Evolutionary conservation across 2,329 filamentous ascomycete species (phyloP), one percentile per base, ranked within the genome.

Genomic region (Colletotrichum melonis): DNA sequence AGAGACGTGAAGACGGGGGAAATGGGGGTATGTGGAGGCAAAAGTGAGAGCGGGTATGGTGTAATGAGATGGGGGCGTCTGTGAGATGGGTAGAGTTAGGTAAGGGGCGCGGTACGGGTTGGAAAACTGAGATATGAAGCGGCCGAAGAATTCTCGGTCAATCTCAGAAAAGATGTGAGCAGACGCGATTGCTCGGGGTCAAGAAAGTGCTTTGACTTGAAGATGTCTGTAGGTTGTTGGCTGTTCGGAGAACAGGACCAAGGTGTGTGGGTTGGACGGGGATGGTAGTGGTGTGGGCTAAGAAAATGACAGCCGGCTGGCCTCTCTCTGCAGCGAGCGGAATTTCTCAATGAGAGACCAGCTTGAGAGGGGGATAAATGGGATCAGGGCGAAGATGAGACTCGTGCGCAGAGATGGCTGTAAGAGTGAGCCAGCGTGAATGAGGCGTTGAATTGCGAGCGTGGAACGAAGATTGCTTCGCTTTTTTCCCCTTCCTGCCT

Each of bases 171-270:
- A 49, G 55, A 22, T 28, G 46, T 38, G 28, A 66, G 56, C 46
- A 68, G 49, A 60, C 67, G 70, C 55, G 71, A 71, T 55, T 62
- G 67, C 30, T 16, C 56, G 32, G 49, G 38, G 55, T 24, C 46
- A 62, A 62, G 70, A 28, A 52, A 56, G 60, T 57, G 67, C 49
- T 70, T 66, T 57, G 46, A 49, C 55, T 65, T 73, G 71, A 66
- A 71, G 71, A 66, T 62, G 67, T 58, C 70, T 56, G 71, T 42
- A 42, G 38, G 38, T 73, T 62, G 71, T 73, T 73, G 71, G 71
- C 67, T 80, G 81, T 78, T 54, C 55, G 65, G 62, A 66, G 55
- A 69, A 60, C 57, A 69, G 63, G 58, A 68, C 60, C 63, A 71
- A 67, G 46, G 62, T 64, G 66, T 67, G 72, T 64, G 73, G 73